Conservation (phyloP, 257 asterid species). For the Nicotiana tabacum region DNA sequence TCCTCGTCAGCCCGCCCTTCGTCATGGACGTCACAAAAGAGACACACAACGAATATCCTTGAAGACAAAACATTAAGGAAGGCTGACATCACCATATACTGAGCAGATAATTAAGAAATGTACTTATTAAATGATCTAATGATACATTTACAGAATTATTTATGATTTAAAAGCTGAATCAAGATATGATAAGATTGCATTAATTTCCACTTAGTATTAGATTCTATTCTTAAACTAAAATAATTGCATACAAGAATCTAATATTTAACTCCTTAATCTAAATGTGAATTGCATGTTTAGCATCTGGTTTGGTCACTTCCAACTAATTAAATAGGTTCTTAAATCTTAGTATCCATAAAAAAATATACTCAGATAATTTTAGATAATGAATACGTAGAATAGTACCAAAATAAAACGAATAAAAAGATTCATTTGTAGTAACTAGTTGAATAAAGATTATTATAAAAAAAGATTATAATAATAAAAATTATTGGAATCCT, state of each 20-base stretch:
- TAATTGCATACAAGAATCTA: neutral
- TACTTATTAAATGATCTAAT: neutral
- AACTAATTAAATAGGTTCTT: neutral
- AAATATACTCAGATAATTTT: too few species aligned
- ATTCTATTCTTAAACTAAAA: neutral
- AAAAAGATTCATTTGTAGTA: neutral
- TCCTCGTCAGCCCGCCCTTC: too few species aligned
- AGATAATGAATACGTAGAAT: too few species aligned
- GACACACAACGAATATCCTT: too few species aligned
- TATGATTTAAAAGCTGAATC: neutral
- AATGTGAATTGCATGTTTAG: neutral
- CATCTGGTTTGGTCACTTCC: neutral
- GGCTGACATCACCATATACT: neutral
- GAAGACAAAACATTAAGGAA: neutral
- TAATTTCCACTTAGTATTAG: neutral
- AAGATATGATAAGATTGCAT: neutral
- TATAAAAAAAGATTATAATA: neutral
- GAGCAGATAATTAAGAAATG: neutral
- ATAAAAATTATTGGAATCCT: neutral
- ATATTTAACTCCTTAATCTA: neutral
- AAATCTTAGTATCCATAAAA: neutral
- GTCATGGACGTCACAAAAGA: neutral
- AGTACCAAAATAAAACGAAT: neutral
- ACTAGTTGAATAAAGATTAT: neutral
- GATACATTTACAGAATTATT: neutral